Conservation (phyloP, 805 yeast species). For the Zygoascus tannicola region DNA sequence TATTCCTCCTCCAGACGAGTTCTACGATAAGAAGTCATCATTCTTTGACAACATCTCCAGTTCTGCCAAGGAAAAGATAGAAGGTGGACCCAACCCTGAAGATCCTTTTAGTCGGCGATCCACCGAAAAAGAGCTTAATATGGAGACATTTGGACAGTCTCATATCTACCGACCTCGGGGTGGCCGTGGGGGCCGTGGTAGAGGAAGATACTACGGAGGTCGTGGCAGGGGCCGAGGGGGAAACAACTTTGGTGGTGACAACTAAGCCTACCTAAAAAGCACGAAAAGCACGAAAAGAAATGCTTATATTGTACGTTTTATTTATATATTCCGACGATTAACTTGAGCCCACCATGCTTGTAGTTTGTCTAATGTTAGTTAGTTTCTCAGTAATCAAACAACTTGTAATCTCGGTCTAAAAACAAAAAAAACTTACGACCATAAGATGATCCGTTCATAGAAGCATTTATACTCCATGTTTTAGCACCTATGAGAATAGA, state of each 20-base stretch:
- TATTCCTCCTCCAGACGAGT: conserved; percentile 22
- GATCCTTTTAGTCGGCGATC: conserved; percentile 46
- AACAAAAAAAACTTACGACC: conserved; percentile 12
- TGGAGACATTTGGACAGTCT: conserved; percentile 78
- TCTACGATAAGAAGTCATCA: conserved; percentile 71
- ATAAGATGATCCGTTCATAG: conserved; percentile 11
- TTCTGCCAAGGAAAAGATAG: conserved; percentile 32
- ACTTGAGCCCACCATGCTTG: conserved; percentile 10
- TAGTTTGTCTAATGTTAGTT: conserved; percentile 4
- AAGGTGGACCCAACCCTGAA: conserved; percentile 35
- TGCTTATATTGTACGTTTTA: neutral
- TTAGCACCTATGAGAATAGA: conserved; percentile 12
- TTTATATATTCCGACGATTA: conserved; percentile 5
- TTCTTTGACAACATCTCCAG: conserved; percentile 83
- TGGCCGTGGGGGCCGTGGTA: conserved; percentile 46
- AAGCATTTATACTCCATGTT: conserved; percentile 10
- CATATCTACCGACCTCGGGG: conserved; percentile 38
- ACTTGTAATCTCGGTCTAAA: too few species aligned
- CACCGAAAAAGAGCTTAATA: conserved; percentile 61
- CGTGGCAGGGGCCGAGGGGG: conserved; percentile 25
- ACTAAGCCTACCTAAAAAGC: neutral
- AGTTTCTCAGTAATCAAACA: neutral
- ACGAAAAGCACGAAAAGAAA: too few species aligned
- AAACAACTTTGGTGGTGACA: conserved; percentile 25
- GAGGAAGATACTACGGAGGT: conserved; percentile 37